These are phyloP conservation scores for Petrea volubilis DNA, from an alignment of 257 asterid genomes.

Conservation along the genomic window DNA sequence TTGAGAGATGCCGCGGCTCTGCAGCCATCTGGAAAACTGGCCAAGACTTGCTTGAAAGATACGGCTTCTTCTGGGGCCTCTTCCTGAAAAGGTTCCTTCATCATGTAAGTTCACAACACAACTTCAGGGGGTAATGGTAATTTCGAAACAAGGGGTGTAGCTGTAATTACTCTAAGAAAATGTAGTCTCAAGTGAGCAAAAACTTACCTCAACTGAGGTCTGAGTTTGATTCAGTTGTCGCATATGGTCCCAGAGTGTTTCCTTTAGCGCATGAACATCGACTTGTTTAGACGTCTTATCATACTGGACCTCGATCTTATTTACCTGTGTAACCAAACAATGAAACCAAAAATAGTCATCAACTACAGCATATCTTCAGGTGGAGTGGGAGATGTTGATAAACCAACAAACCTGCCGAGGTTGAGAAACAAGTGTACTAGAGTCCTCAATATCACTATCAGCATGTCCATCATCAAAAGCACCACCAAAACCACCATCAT, in stretches of 20 bases:
- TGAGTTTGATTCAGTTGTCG: slow-evolving; percentile 38
- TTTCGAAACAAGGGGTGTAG: neutral
- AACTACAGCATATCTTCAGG: neutral
- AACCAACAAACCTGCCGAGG: slow-evolving; percentile 84
- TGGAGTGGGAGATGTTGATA: neutral
- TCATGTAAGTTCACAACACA: no score
- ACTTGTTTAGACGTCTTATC: slow-evolving; percentile 93
- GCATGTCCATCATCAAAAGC: slow-evolving; percentile 55
- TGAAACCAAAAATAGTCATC: slow-evolving; percentile 1
- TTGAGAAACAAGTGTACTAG: slow-evolving; percentile 76
- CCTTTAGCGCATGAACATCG: slow-evolving; percentile 90
- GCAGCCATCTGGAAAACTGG: slow-evolving; percentile 64
- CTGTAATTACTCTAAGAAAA: neutral
- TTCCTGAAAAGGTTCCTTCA: slow-evolving; percentile 30
- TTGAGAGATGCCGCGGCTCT: slow-evolving; percentile 56
- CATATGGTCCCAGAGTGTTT: slow-evolving; percentile 80
- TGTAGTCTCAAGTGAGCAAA: neutral
- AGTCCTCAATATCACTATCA: slow-evolving; percentile 62
- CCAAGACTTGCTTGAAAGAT: slow-evolving; percentile 74
- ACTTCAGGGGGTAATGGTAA: no score
- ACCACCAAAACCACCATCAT: slow-evolving; percentile 60
- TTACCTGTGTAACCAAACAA: slow-evolving; percentile 51
- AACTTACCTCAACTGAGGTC: slow-evolving; percentile 49
- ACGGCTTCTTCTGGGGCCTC: slow-evolving; percentile 30
- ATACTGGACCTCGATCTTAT: slow-evolving; percentile 78